These are phyloP conservation scores for Wickerhamomyces kurtzmanii DNA, from an alignment of 805 yeast genomes.

Conservation along the genomic window DNA sequence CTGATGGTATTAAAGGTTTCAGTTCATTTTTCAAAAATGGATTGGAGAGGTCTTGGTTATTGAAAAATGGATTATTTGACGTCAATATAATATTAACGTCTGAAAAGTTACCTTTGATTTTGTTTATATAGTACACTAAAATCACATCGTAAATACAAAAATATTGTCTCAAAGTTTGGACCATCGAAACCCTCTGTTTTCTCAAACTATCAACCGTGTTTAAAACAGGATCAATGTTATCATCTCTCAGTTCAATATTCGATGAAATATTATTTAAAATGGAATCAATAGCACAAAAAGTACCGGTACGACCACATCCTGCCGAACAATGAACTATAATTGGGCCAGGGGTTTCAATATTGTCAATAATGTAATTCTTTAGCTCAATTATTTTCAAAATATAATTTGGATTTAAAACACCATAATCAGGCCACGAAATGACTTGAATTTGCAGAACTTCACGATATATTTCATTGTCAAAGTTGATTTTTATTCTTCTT, in stretches of 20 bases:
- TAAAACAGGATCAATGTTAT: slow-evolving; percentile 41
- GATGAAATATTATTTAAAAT: slow-evolving; percentile 25
- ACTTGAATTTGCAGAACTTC: slow-evolving; percentile 68
- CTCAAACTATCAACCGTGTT: slow-evolving; percentile 58
- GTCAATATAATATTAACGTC: too few species aligned
- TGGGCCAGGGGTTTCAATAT: slow-evolving; percentile 8
- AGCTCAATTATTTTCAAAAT: slow-evolving; percentile 43
- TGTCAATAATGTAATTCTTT: slow-evolving; percentile 30
- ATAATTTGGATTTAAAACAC: slow-evolving; percentile 49
- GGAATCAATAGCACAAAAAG: slow-evolving; percentile 67
- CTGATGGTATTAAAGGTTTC: too few species aligned
- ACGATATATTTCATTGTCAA: slow-evolving; percentile 23
- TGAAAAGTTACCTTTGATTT: too few species aligned
- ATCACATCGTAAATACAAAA: slow-evolving; percentile 61
- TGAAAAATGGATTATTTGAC: too few species aligned
- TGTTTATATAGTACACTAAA: slow-evolving; percentile 18
- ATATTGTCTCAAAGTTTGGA: slow-evolving; percentile 70
- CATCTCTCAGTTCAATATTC: slow-evolving; percentile 3
- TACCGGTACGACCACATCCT: slow-evolving; percentile 95
- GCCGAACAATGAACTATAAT: slow-evolving; percentile 87
- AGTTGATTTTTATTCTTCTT: slow-evolving; percentile 34
- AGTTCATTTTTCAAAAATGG: too few species aligned
- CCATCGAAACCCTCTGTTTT: slow-evolving; percentile 75
- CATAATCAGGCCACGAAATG: slow-evolving; percentile 78
- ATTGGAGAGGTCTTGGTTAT: too few species aligned